Evolutionary conservation across 1,284 basidiomycete genomes (phyloP), one percentile per base, ranked within the genome.

Genomic region (Cutaneotrichosporon cutaneum): DNA sequence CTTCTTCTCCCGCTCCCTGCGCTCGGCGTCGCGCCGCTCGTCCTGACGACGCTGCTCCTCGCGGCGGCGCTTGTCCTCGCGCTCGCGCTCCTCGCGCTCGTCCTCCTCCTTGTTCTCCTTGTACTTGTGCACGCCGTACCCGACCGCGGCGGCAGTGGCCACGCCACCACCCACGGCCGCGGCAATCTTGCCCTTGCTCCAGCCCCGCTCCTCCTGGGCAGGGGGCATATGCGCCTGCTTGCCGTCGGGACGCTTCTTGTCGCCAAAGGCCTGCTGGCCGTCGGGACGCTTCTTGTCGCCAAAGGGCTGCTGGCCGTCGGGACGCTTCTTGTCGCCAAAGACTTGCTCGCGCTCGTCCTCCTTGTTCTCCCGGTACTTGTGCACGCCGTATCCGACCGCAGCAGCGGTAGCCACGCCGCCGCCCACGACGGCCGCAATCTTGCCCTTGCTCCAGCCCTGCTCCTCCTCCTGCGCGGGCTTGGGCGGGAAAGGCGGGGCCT

Each of bases 101-200:
- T 58, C 14, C 33, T 58, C 26, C 47, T 58, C 22, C 54, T 57
- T 50, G 56, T 58, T 44, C 51, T 59, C 39, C 35, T 54, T 33
- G 42, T 59, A 26, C 51, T 59, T 59, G 45, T 47, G 45, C 53
- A 21, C 45, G 24, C 22, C 53, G 22, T 24, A 52, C 3, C 36
- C 58, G 33, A 42, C 53, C 3, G 35, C 58, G 2, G 58, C 58
- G 33, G 53, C 53, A 8, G 35, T 53, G 3, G 53, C 58, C 18
- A 55, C 14, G 21, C 53, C 51, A 7, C 16, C 60, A n/a, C 18
- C 56, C 10, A 39, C 50, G 2, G 32, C 60, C 8, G 50, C 56
- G n/a, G 51, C 52, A 11, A 56, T 61, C 59, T 61, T 57, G 27
- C 56, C 56, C 26, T 58, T 62, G 21, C 56, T 58, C 56, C 56